Evolutionary conservation across 2,329 filamentous ascomycete species (phyloP).

Genomic region (Ambrosiella xylebori): DNA sequence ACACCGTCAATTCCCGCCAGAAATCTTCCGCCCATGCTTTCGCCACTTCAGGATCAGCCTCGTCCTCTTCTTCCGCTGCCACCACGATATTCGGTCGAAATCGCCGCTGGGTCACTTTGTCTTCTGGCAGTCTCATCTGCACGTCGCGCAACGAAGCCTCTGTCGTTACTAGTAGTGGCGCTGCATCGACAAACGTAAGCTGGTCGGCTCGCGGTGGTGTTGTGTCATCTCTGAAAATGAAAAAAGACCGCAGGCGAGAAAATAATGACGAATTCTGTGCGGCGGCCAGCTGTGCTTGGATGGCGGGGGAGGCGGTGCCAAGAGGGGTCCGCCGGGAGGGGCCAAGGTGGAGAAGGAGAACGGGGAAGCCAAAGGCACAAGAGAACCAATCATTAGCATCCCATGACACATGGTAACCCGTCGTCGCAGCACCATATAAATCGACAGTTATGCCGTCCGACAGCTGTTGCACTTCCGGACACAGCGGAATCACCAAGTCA

Average conservation of each 20-base stretch:
- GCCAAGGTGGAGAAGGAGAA: slow-evolving; percentile 48
- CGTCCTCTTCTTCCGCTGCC: slow-evolving; percentile 35
- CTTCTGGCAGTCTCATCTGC: slow-evolving; percentile 30
- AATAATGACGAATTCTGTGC: neutral
- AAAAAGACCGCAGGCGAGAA: neutral
- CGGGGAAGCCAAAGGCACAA: slow-evolving; percentile 43
- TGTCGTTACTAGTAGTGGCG: slow-evolving; percentile 57
- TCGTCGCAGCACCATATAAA: slow-evolving; percentile 41
- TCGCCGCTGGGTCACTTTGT: slow-evolving; percentile 33
- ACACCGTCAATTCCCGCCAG: slow-evolving; percentile 40
- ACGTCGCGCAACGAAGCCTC: slow-evolving; percentile 53
- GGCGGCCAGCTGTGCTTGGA: neutral
- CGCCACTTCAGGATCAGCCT: slow-evolving; percentile 15
- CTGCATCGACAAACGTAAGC: slow-evolving; percentile 57
- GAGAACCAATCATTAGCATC: slow-evolving; percentile 50
- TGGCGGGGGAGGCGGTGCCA: slow-evolving; percentile 27
- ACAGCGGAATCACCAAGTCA: slow-evolving; percentile 37
- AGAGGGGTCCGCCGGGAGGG: slow-evolving; percentile 41
- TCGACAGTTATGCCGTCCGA: slow-evolving; percentile 30
- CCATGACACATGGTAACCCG: slow-evolving; percentile 45
- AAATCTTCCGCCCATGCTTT: slow-evolving; percentile 52
- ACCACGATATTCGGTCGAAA: slow-evolving; percentile 56
- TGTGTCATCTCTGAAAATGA: neutral
- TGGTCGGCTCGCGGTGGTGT: slow-evolving; percentile 20
- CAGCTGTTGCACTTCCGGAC: slow-evolving; percentile 31